phyloP scores from a whole-genome alignment of 306 rosid species.

The Pachyrhizus erosus region DNA sequence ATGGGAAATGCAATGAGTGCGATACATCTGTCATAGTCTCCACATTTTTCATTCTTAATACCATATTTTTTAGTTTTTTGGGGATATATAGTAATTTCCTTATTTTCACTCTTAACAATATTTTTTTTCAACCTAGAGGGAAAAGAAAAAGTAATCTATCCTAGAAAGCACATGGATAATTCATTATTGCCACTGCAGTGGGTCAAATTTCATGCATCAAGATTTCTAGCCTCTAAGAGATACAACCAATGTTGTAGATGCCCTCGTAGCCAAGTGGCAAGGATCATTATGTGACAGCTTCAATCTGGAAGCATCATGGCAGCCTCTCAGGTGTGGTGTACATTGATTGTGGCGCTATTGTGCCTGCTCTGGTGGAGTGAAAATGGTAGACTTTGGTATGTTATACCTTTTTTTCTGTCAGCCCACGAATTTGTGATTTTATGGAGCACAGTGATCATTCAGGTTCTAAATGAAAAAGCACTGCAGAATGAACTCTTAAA shows the following conservation, averaged over 20 bases:
- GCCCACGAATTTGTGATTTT: background rate
- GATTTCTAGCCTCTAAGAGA: background rate
- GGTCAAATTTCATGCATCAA: background rate
- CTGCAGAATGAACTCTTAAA: background rate
- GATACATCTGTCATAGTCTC: conserved; percentile 21
- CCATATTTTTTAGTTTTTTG: background rate
- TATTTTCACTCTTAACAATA: background rate
- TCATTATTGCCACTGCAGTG: background rate
- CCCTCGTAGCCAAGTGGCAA: background rate
- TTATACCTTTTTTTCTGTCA: background rate
- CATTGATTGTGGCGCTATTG: background rate
- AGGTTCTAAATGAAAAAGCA: background rate
- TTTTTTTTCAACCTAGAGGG: background rate
- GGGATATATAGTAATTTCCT: background rate
- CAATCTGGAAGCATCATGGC: background rate
- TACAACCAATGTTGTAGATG: background rate
- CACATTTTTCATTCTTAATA: background rate
- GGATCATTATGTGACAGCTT: background rate
- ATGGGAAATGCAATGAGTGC: background rate
- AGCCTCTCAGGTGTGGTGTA: background rate
- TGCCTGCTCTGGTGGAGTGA: background rate
- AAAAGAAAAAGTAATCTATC: background rate
- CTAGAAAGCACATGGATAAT: background rate
- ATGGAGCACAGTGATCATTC: background rate
- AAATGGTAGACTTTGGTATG: background rate